A percentile compares a stretch with the other conserved stretches of the same genome.
phyloP scores from a whole-genome alignment of 192 early-diverging fungal species.

The Dimargaris xerosporica region DNA sequence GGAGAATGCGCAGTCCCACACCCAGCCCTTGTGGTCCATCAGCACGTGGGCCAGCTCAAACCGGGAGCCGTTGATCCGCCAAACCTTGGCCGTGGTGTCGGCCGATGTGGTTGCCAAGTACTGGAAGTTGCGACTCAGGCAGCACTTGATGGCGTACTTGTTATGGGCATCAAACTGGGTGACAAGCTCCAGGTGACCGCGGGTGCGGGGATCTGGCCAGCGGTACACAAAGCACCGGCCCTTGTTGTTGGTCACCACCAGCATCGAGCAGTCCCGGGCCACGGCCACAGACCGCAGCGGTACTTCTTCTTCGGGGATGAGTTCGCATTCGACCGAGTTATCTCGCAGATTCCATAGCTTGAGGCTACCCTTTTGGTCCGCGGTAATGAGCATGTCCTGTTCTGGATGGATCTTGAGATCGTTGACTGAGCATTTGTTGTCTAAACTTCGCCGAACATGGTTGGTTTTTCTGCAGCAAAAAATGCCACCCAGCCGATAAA shows the following conservation, averaged over 20 bases:
- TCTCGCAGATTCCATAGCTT: slow-evolving; percentile 54
- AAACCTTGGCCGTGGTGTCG: slow-evolving; percentile 76
- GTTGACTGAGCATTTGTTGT: slow-evolving; percentile 40
- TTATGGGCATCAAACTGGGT: slow-evolving; percentile 59
- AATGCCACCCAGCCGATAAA: too few species aligned
- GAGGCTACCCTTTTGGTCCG: slow-evolving; percentile 62
- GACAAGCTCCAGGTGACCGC: slow-evolving; percentile 46
- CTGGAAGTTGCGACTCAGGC: slow-evolving; percentile 70
- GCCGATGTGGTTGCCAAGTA: slow-evolving; percentile 76
- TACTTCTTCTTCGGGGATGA: slow-evolving; percentile 64
- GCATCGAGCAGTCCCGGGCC: slow-evolving; percentile 59
- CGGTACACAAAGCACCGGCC: slow-evolving; percentile 46
- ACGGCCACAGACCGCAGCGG: slow-evolving; percentile 70
- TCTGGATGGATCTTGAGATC: slow-evolving; percentile 55
- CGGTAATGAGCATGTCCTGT: slow-evolving; percentile 70
- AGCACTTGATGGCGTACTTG: slow-evolving; percentile 68
- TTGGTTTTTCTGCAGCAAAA: slow-evolving; percentile 23
- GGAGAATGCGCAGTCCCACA: slow-evolving; percentile 84
- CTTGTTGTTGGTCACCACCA: slow-evolving; percentile 81
- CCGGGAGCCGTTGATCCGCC: slow-evolving; percentile 38
- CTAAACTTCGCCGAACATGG: slow-evolving; percentile 35
- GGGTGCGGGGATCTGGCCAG: slow-evolving; percentile 46
- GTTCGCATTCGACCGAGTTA: slow-evolving; percentile 42
- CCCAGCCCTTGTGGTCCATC: slow-evolving; percentile 74
- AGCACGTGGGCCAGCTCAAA: slow-evolving; percentile 61